These are phyloP conservation scores for Plasmodium yoelii DNA, from an alignment of 169 alveolate species.

Conservation along the genomic window DNA sequence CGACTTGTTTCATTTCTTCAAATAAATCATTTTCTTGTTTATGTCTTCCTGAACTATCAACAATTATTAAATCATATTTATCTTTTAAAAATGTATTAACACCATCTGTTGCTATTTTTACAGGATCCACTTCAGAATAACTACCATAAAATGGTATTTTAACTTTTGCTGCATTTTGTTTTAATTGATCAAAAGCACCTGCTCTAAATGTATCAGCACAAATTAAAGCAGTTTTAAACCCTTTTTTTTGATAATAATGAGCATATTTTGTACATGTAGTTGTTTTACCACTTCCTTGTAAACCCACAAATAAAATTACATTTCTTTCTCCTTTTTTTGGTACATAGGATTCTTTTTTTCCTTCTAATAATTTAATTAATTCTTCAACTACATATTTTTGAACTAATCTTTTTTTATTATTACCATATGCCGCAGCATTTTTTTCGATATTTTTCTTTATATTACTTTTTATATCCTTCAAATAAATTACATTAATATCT, in stretches of 20 bases:
- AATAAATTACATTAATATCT: conserved; percentile 95
- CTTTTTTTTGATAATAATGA: conserved; percentile 95
- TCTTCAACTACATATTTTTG: conserved; percentile 88
- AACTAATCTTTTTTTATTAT: conserved; percentile 86
- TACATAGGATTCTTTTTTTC: conserved; percentile 92
- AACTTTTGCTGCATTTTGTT: conserved; percentile 99
- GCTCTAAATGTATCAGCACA: conserved; percentile 99
- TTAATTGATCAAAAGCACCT: conserved; percentile 99
- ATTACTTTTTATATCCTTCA: conserved; percentile 92
- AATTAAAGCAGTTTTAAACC: conserved; percentile 97
- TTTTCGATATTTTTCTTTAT: conserved; percentile 89
- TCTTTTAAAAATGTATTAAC: conserved; percentile 95
- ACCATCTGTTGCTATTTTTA: conserved; percentile 98
- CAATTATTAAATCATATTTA: conserved; percentile 97
- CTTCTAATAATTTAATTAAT: conserved; percentile 93
- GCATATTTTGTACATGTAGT: conserved; percentile 99
- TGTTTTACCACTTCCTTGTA: conserved; percentile 99
- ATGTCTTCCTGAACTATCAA: conserved; percentile 99
- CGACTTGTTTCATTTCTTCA: conserved; percentile 99
- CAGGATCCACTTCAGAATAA: conserved; percentile 99
- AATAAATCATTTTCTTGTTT: conserved; percentile 98
- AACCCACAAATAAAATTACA: conserved; percentile 99
- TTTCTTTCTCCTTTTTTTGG: conserved; percentile 95
- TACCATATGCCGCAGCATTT: conserved; percentile 86
- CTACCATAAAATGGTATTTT: conserved; percentile 98